Conservation (phyloP, 1,284 basidiomycete species). For the Heterobasidion parviporum region DNA sequence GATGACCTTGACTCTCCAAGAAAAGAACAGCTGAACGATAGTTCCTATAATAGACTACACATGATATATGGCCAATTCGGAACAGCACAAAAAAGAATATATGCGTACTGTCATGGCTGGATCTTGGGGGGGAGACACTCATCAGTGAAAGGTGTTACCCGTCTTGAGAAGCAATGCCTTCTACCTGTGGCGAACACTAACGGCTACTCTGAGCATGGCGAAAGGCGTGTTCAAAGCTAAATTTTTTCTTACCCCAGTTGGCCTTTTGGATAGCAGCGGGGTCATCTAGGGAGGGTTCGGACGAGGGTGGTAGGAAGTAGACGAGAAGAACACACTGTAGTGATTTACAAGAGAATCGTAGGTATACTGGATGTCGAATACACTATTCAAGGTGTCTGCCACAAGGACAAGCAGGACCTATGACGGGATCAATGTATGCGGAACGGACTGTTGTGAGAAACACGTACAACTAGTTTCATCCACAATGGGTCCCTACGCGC, state of each 20-base stretch:
- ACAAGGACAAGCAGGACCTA: slow-evolving; percentile 26
- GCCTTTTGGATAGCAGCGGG: slow-evolving; percentile 18
- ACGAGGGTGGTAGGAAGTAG: background rate
- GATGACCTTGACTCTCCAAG: slow-evolving; percentile 32
- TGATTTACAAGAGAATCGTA: slow-evolving; percentile 27
- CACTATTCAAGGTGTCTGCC: slow-evolving; percentile 30
- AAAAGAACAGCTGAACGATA: slow-evolving; percentile 33
- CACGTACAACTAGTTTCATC: slow-evolving; percentile 25
- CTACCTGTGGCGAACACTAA: slow-evolving; percentile 25
- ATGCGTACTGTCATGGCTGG: slow-evolving; percentile 23
- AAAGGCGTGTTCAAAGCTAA: background rate
- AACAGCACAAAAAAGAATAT: background rate
- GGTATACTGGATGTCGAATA: slow-evolving; percentile 30
- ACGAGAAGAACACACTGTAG: slow-evolving; percentile 21
- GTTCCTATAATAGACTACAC: slow-evolving; percentile 28
- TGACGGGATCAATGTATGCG: background rate
- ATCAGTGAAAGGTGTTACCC: background rate
- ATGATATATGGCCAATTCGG: background rate
- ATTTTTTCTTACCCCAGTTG: slow-evolving; percentile 20
- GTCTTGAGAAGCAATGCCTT: background rate
- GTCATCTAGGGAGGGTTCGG: slow-evolving; percentile 14
- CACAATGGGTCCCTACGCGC: slow-evolving; percentile 20
- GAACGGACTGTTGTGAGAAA: background rate
- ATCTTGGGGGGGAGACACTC: slow-evolving; percentile 12
- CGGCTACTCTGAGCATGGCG: background rate